These are phyloP conservation scores for Coniophora puteana DNA, from an alignment of 1,284 basidiomycete genomes.

Conservation along the genomic window DNA sequence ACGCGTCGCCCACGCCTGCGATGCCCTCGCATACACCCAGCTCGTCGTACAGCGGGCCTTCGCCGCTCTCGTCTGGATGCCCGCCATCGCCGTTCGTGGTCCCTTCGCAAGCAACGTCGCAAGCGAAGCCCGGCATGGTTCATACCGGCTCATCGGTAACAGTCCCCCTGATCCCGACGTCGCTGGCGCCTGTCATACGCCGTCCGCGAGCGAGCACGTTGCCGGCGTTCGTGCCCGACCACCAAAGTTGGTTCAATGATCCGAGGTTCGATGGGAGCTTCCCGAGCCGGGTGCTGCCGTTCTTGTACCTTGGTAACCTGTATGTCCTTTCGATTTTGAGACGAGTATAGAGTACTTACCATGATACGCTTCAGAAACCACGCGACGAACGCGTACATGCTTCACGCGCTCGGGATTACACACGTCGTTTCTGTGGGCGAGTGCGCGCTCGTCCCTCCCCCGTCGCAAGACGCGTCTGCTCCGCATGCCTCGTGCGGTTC, in stretches of 20 bases:
- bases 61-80: not conserved
- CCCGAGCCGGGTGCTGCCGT: slow-evolving; percentile 90
- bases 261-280: slow-evolving; percentile 93
- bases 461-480: slow-evolving; percentile 17
- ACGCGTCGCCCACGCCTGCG: not conserved
- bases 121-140: too few relatives aligned
- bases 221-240: slow-evolving; percentile 61
- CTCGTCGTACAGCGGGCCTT: not conserved
- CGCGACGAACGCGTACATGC: slow-evolving; percentile 93
- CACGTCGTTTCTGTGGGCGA: slow-evolving; percentile 98
- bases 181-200: slow-evolving; percentile 25
- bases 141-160: too few relatives aligned
- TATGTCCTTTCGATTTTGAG: slow-evolving; percentile 38
- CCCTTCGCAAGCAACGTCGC: too few relatives aligned
- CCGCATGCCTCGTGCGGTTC: slow-evolving; percentile 10
- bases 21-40: not conserved
- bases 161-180: too few relatives aligned
- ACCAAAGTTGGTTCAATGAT: slow-evolving; percentile 91
- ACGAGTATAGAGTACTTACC: slow-evolving; percentile 3
- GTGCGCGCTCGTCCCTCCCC: slow-evolving; percentile 77
- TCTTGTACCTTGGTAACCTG: slow-evolving; percentile 95
- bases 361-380: slow-evolving; percentile 64
- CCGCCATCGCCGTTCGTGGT: slow-evolving; percentile 18
- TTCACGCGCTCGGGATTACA: slow-evolving; percentile 93
- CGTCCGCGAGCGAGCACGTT: slow-evolving; percentile 69